Evolutionary conservation across 495 filamentous ascomycete genomes (phyloP), one percentile per base, ranked within the genome.

Genomic region (Cercophora newfieldiana): DNA sequence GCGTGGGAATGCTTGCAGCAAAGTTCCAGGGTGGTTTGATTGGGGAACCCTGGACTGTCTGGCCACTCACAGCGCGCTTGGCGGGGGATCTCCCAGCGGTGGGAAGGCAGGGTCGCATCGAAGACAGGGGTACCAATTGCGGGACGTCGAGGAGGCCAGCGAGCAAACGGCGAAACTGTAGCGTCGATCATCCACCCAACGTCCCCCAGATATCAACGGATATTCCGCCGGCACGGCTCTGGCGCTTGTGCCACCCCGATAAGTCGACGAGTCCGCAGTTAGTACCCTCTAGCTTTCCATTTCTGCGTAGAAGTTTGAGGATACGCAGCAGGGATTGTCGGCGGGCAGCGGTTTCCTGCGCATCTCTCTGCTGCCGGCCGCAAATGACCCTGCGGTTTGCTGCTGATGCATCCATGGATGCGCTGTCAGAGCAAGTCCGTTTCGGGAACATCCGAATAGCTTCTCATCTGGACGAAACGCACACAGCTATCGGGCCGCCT

Each of bases 191-290:
- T 48, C 56, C 56, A 61, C 51, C 19, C 3, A 28, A 16, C 53
- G 25, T 57, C 26, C 7, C 51, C 31, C 51, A 54, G 57, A 61
- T 7, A 22, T 60, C 31, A 51, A 47, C n/a, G 22, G 29, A 58
- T 30, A 61, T 60, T 66, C 58, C 67, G 63, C 63, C 63, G 33
- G 58, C 51, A 55, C 64, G 67, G 64, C 61, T 63, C 61, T 58
- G 67, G 67, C 51, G 63, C 63, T 53, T 59, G 63, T 66, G 57
- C 58, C 31, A 61, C 62, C 18, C 19, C 14, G 21, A 31, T 3
- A 29, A 48, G 4, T 33, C 2, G 44, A 26, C 18, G 47, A 14
- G 26, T 8, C 28, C 22, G 7, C 24, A 1, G 7, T 55, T 22
- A n/a, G 51, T 55, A 55, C 12, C 51, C 30, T 44, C 10, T 16